Percentiles rank a stretch among this genome's conserved stretches.
These are phyloP conservation scores for Artemisia annua DNA, from an alignment of 129 eudicot species.

Conservation along the genomic window DNA sequence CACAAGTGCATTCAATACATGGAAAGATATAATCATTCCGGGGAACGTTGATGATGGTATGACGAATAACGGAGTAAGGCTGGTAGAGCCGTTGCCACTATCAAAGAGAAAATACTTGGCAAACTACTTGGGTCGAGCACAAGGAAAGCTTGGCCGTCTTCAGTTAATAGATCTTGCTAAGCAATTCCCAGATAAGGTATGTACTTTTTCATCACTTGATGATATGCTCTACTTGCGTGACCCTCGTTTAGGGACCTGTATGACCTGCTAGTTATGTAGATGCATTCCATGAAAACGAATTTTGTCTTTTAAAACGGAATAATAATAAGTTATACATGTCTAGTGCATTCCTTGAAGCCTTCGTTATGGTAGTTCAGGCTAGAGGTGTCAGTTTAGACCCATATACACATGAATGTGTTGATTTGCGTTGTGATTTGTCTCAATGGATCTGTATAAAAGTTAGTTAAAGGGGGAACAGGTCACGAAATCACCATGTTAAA, in stretches of 20 bases:
- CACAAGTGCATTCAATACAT: slow-evolving; percentile 92
- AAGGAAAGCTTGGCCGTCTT: slow-evolving; percentile 92
- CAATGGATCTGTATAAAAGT: no score
- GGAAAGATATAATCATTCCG: slow-evolving; percentile 97
- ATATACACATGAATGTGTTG: no score
- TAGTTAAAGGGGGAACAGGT: no score
- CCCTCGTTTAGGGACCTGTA: neutral
- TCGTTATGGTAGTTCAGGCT: no score
- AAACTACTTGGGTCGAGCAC: slow-evolving; percentile 88
- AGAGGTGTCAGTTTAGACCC: no score
- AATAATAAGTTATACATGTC: no score
- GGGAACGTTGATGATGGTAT: slow-evolving; percentile 96
- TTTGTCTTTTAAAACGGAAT: no score
- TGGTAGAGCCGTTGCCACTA: slow-evolving; percentile 76
- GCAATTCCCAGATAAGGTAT: slow-evolving; percentile 77
- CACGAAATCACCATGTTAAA: no score
- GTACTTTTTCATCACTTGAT: neutral
- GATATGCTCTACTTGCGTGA: neutral
- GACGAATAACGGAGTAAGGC: slow-evolving; percentile 55
- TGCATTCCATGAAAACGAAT: no score
- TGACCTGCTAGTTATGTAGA: no score
- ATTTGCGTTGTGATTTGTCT: no score
- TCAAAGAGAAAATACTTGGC: slow-evolving; percentile 82
- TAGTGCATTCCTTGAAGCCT: no score
- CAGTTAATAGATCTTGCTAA: slow-evolving; percentile 78